These are phyloP conservation scores for Ophiocordyceps sinensis DNA, from an alignment of 2,329 filamentous ascomycete genomes.

Conservation along the genomic window DNA sequence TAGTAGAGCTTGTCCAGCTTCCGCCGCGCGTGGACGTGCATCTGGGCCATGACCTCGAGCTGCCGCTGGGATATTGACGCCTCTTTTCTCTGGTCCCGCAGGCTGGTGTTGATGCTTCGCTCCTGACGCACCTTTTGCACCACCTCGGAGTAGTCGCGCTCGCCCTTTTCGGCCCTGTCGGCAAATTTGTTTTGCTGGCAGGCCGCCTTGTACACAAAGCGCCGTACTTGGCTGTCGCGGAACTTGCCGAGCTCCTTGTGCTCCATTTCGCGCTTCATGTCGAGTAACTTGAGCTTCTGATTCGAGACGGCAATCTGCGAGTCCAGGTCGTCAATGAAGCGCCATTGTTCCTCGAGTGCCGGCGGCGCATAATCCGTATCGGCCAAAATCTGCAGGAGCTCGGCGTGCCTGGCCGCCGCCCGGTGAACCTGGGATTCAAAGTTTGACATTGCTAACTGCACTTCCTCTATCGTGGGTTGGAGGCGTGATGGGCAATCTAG, in stretches of 20 bases:
- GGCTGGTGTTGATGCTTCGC: constrained; percentile 23
- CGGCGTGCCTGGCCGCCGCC: constrained; percentile 23
- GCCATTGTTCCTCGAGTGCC: constrained; percentile 28
- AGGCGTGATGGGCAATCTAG: too few species aligned
- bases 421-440: constrained; percentile 17
- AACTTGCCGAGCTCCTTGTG: constrained; percentile 37
- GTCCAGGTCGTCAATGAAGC: constrained; percentile 30
- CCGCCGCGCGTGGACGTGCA: constrained; percentile 24
- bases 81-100: constrained; percentile 23
- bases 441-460: constrained; percentile 9
- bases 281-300: constrained; percentile 22
- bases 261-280: constrained; percentile 27
- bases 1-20: constrained; percentile 36
- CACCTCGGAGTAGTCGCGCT: constrained; percentile 38
- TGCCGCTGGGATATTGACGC: constrained; percentile 20
- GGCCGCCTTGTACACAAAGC: constrained; percentile 35
- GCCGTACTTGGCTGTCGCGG: constrained; percentile 34
- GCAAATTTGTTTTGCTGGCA: constrained; percentile 26
- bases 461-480: too few species aligned
- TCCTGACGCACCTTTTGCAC: constrained; percentile 32
- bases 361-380: constrained; percentile 34
- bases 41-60: constrained; percentile 19
- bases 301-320: constrained; percentile 21
- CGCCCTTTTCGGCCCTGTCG: constrained; percentile 35
- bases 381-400: constrained; percentile 30